Evolutionary conservation across 257 asterid genomes (phyloP).

Genomic region (Marsdenia floribunda): DNA sequence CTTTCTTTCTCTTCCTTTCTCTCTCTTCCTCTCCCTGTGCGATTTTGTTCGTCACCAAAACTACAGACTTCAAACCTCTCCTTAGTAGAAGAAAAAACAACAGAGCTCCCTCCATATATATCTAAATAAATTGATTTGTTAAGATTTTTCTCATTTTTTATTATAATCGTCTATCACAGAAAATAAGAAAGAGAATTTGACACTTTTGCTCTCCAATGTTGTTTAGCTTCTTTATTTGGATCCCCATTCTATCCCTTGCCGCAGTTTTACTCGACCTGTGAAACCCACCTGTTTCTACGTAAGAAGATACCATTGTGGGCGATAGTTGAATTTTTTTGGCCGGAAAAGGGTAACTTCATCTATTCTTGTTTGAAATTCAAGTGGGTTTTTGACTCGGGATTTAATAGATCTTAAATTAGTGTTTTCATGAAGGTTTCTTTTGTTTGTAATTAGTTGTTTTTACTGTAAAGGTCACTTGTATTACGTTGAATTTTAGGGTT

Average conservation of each 20-base stretch:
- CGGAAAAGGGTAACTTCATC: neutral
- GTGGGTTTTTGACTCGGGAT: constrained; percentile 34
- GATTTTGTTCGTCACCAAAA: constrained; percentile 5
- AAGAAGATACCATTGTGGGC: constrained; percentile 40
- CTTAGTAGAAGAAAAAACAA: neutral
- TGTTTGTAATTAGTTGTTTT: constrained; percentile 13
- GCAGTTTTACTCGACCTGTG: constrained; percentile 27
- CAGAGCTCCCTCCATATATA: constrained; percentile 16
- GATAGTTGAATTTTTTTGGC: constrained; percentile 16
- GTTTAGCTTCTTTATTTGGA: constrained; percentile 24
- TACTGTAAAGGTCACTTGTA: constrained; percentile 23
- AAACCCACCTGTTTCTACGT: constrained; percentile 21
- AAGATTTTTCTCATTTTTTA: neutral
- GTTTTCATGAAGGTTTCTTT: constrained; percentile 6
- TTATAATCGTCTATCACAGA: neutral
- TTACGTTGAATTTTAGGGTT: constrained; percentile 23
- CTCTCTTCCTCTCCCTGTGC: neutral
- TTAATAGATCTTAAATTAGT: constrained; percentile 42
- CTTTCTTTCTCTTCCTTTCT: neutral
- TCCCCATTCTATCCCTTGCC: constrained; percentile 40
- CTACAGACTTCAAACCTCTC: constrained; percentile 8
- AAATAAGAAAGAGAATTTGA: neutral
- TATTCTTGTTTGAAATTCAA: constrained; percentile 16
- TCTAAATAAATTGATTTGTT: neutral
- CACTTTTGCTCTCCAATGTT: neutral